phyloP scores from a whole-genome alignment of 495 filamentous ascomycete species.

The Clavariopsis aquatica region DNA sequence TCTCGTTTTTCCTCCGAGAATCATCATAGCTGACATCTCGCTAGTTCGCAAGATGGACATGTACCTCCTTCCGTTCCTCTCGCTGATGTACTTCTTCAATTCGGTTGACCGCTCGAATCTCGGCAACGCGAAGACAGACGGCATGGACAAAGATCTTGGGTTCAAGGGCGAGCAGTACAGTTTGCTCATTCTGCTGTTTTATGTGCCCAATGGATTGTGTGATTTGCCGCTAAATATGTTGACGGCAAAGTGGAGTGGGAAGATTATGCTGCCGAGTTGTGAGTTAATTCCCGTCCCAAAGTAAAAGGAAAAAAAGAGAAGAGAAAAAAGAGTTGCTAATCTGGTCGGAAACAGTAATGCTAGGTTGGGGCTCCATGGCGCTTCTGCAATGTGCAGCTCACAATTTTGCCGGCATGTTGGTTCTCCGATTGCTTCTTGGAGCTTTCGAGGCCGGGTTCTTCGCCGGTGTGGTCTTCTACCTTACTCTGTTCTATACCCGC shows the following conservation, averaged over 20 bases:
- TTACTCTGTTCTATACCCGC: conserved; percentile 50
- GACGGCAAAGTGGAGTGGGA: conserved; percentile 30
- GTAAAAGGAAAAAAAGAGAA: neutral
- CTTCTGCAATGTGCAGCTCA: conserved; percentile 20
- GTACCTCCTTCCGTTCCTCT: conserved; percentile 43
- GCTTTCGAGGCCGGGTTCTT: conserved; percentile 39
- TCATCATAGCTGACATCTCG: neutral
- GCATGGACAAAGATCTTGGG: conserved; percentile 41
- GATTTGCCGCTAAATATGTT: conserved; percentile 31
- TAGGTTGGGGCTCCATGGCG: conserved; percentile 16
- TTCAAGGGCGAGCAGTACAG: conserved; percentile 41
- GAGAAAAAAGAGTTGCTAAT: neutral
- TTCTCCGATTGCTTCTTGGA: conserved; percentile 7
- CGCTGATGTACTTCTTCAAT: conserved; percentile 49
- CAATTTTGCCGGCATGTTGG: conserved; percentile 21
- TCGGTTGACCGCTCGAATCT: conserved; percentile 51
- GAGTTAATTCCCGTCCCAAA: conserved; percentile 6
- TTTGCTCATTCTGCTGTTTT: conserved; percentile 10
- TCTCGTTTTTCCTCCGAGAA: neutral
- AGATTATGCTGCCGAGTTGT: conserved; percentile 35
- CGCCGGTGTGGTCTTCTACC: conserved; percentile 40
- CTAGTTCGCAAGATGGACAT: conserved; percentile 46
- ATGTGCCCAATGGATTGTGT: conserved; percentile 2
- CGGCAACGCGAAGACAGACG: conserved; percentile 49
- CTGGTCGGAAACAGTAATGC: conserved; percentile 1